A percentile compares a stretch with the other conserved stretches of the same genome.
Evolutionary conservation across 2,329 filamentous ascomycete species (phyloP).

Genomic region (Cladophialophora yegresii): DNA sequence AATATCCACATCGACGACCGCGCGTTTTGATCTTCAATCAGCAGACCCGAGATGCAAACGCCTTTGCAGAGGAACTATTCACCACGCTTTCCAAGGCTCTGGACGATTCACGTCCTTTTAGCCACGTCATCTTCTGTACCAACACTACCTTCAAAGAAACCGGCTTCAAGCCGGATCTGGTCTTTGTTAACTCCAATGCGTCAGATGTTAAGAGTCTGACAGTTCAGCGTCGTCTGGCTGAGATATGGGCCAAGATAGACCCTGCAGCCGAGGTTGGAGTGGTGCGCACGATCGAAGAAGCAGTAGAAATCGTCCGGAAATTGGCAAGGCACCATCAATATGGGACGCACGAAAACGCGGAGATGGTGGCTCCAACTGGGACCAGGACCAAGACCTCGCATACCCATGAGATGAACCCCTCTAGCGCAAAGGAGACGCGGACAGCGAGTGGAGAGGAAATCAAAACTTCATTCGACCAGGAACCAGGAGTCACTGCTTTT

Average conservation of each 20-base stretch:
- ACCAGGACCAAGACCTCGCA: not conserved
- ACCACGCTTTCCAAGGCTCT: constrained; percentile 53
- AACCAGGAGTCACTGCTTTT: constrained; percentile 61
- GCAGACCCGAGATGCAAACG: constrained; percentile 74
- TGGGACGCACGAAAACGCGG: constrained; percentile 31
- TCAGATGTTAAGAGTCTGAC: constrained; percentile 59
- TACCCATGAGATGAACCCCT: not conserved
- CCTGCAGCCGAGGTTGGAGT: constrained; percentile 58
- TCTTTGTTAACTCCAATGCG: constrained; percentile 63
- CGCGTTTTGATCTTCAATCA: constrained; percentile 86
- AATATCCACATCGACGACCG: constrained; percentile 36
- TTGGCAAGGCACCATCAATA: constrained; percentile 40
- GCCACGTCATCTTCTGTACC: constrained; percentile 75
- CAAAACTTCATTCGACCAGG: not conserved
- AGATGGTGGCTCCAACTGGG: not conserved
- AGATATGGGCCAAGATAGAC: constrained; percentile 61
- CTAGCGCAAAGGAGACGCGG: not conserved
- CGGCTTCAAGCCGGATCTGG: constrained; percentile 65
- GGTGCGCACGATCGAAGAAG: constrained; percentile 67
- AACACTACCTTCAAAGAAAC: constrained; percentile 67
- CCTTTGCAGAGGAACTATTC: constrained; percentile 66
- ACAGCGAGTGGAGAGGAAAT: not conserved
- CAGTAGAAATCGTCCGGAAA: constrained; percentile 60
- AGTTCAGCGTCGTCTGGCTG: constrained; percentile 69
- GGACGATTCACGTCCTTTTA: constrained; percentile 57